Base-by-base conservation (phyloP, 257 asterid genomes). In the Oldenlandia corymbosa region DNA sequence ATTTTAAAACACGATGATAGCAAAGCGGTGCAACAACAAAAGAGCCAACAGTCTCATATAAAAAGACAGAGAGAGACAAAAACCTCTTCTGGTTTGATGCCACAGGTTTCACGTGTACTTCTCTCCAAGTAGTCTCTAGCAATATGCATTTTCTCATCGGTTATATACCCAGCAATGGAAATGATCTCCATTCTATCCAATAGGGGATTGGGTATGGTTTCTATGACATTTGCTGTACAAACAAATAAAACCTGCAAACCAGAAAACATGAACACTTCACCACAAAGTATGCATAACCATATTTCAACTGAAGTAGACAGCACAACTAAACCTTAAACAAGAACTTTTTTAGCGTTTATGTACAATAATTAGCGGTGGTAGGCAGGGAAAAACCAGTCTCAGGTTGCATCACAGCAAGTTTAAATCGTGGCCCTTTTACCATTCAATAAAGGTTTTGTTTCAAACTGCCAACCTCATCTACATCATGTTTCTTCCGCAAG, bases 111-210 rank as follows among this genome's bases (percentile, higher is more conserved):
- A 70, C 91, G 88, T 66, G 99, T 90, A 28, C 79, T 46, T 78
- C 87, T 93, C 88, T 90, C 99, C 78, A 93, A 81, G 80, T 90
- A 93, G 77, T 87, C 97, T 68, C 95, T 78, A 20, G 99, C 97
- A 71, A 93, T 93, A 82, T 90, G 99, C 94, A 87, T 76, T 78
- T 93, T 90, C 88, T 93, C 99, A 68, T 93, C 99, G 24, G 95
- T 83, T 58, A 93, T 93, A 68, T 93, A 93, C 69, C 99, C 99
- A 45, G 97, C 99, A 67, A 93, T 85, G 56, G 97, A 78, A 60
- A 93, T 87, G 64, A 90, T 94, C 77, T 93, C 99, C 99, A 93
- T 93, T 80, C 99, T 85, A 74, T 93, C 99, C 82, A 93, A 76
- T 55, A 90, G 91, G 42, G 99, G 99, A 79, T 72, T 83, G 39